A percentile compares a stretch with the other conserved stretches of the same genome.
These are phyloP conservation scores for Serendipita sp. DNA, from an alignment of 768 basidiomycete species.

Conservation along the genomic window DNA sequence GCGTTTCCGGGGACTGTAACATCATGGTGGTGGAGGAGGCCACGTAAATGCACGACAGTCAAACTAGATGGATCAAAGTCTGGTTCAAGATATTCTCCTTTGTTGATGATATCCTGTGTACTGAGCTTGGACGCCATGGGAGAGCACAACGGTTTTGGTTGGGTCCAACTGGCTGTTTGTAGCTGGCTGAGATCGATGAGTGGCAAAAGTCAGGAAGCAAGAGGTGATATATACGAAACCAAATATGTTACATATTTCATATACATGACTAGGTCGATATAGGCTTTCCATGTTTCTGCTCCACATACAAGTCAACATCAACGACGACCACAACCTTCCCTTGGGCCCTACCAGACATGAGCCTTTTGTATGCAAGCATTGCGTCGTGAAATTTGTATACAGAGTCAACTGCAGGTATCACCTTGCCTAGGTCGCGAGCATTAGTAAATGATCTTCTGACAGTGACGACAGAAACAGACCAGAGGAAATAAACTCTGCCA, in stretches of 20 bases:
- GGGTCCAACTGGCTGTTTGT: not conserved
- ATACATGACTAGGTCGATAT: not conserved
- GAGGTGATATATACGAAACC: too few relatives aligned
- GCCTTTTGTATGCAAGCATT: slow-evolving; percentile 43
- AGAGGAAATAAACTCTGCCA: slow-evolving; percentile 26
- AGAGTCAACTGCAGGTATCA: slow-evolving; percentile 45
- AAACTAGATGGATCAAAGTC: slow-evolving; percentile 60
- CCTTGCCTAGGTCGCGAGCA: slow-evolving; percentile 25
- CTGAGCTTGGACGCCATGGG: slow-evolving; percentile 28
- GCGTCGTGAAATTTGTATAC: slow-evolving; percentile 40
- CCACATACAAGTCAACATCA: slow-evolving; percentile 10
- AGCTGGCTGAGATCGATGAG: not conserved
- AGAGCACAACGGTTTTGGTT: not conserved
- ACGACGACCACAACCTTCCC: slow-evolving; percentile 47
- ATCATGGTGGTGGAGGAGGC: slow-evolving; percentile 62
- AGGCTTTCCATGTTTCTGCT: not conserved
- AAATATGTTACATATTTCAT: too few relatives aligned
- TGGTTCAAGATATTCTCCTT: slow-evolving; percentile 64
- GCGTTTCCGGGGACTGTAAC: slow-evolving; percentile 58
- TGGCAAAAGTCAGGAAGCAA: too few relatives aligned
- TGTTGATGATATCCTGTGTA: slow-evolving; percentile 55
- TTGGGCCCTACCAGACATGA: slow-evolving; percentile 38
- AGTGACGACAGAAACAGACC: slow-evolving; percentile 22
- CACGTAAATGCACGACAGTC: slow-evolving; percentile 69
- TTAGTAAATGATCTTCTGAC: not conserved